Evolutionary conservation across 176 grass and related monocot genomes (phyloP).

Genomic region (Phyllostachys edulis): DNA sequence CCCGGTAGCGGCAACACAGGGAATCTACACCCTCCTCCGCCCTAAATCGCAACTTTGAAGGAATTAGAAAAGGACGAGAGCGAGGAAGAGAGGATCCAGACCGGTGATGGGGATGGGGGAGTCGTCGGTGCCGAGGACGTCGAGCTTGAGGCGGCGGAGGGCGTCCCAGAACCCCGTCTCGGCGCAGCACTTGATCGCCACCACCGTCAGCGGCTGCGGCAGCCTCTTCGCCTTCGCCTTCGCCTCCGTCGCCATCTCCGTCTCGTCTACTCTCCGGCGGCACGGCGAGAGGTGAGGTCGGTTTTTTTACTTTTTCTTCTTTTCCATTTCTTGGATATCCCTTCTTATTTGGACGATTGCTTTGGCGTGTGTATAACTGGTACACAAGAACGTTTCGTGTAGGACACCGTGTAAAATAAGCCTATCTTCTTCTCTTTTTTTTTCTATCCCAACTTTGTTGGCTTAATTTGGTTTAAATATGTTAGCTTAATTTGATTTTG

Average conservation of each 20-base stretch:
- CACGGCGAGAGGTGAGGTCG: background rate
- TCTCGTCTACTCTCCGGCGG: background rate
- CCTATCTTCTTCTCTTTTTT: too few species aligned
- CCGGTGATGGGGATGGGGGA: slow-evolving; percentile 66
- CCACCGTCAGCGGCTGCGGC: slow-evolving; percentile 1
- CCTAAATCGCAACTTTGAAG: background rate
- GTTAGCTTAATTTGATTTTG: too few species aligned
- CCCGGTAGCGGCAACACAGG: background rate
- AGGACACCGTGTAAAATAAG: too few species aligned
- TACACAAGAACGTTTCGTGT: background rate
- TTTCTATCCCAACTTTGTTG: too few species aligned
- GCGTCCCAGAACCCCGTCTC: slow-evolving; percentile 52
- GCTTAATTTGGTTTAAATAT: too few species aligned
- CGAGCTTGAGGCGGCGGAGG: slow-evolving; percentile 72
- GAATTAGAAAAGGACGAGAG: background rate
- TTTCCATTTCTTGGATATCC: background rate
- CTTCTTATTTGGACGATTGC: slow-evolving; percentile 2
- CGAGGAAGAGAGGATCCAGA: background rate
- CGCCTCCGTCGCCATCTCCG: background rate
- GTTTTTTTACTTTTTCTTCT: background rate
- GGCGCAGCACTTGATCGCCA: slow-evolving; percentile 3
- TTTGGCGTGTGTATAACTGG: slow-evolving; percentile 15
- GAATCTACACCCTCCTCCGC: background rate
- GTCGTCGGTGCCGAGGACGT: slow-evolving; percentile 78
- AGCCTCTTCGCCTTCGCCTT: background rate